These are phyloP conservation scores for Penicillium roqueforti DNA, from an alignment of 495 filamentous ascomycete genomes.

Conservation along the genomic window DNA sequence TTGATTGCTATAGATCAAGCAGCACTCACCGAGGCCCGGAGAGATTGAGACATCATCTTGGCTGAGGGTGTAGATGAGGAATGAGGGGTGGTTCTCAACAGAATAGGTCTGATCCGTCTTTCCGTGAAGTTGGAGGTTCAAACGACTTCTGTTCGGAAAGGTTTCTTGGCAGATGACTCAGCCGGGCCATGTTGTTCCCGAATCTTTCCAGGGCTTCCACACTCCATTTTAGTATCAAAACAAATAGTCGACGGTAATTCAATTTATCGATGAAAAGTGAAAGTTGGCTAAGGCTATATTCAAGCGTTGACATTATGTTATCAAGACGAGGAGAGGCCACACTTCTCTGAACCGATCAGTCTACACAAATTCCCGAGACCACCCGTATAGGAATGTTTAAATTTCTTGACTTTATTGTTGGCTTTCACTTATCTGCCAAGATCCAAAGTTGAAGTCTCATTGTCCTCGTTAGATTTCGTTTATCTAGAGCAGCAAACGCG, in stretches of 20 bases:
- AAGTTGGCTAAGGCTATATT: neutral
- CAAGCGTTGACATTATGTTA: neutral
- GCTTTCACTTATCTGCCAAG: neutral
- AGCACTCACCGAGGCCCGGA: constrained; percentile 61
- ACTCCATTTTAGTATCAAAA: neutral
- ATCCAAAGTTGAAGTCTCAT: neutral
- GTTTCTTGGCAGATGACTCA: constrained; percentile 30
- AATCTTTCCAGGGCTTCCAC: neutral
- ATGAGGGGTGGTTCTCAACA: constrained; percentile 28
- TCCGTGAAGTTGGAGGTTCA: constrained; percentile 32
- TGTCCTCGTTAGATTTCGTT: neutral
- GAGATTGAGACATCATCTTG: constrained; percentile 65
- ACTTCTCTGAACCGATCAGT: neutral
- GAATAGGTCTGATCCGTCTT: constrained; percentile 35
- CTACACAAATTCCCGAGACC: neutral
- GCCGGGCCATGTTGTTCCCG: constrained; percentile 5
- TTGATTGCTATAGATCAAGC: constrained; percentile 1
- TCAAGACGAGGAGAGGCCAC: neutral
- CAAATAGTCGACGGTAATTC: neutral
- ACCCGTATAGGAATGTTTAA: neutral
- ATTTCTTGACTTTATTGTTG: neutral
- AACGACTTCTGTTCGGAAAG: constrained; percentile 34
- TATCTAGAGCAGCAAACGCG: neutral
- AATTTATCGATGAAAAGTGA: neutral
- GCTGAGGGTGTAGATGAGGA: constrained; percentile 29